Evolutionary conservation across 768 basidiomycete species (phyloP).

Genomic region (Amanita molliuscula): DNA sequence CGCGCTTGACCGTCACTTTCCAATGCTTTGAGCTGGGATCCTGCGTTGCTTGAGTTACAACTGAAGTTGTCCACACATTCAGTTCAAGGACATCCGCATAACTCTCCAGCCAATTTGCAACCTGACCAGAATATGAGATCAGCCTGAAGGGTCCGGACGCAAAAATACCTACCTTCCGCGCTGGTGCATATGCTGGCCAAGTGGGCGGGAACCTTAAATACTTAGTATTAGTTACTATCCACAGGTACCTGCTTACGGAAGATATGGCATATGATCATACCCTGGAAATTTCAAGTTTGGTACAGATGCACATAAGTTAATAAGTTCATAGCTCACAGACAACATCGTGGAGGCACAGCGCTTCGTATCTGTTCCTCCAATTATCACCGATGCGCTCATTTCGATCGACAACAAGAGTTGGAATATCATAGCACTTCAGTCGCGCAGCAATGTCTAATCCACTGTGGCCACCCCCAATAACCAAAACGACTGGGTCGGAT

Average conservation of each 20-base stretch:
- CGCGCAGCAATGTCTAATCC: no score
- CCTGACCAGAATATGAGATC: not conserved
- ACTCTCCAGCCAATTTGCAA: slow-evolving; percentile 54
- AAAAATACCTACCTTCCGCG: slow-evolving; percentile 27
- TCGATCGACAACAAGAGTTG: no score
- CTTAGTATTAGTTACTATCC: not conserved
- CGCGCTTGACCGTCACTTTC: slow-evolving; percentile 30
- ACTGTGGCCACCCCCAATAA: no score
- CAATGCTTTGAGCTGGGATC: slow-evolving; percentile 25
- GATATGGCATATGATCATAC: slow-evolving; percentile 47
- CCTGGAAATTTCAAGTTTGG: slow-evolving; percentile 14
- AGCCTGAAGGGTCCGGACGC: no score
- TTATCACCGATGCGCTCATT: no score
- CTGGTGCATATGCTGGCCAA: slow-evolving; percentile 43
- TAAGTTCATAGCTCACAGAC: slow-evolving; percentile 23
- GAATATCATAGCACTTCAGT: no score
- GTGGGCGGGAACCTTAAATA: slow-evolving; percentile 37
- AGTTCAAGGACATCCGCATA: slow-evolving; percentile 52
- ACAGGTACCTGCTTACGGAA: slow-evolving; percentile 26
- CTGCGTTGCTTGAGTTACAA: no score
- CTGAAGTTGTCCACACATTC: slow-evolving; percentile 51
- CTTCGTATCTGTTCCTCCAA: no score
- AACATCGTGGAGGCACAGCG: slow-evolving; percentile 44
- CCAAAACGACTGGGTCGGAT: no score
- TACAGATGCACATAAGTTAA: not conserved